Evolutionary conservation across 345 rosid genomes (phyloP).

Genomic region (Populus euphratica): DNA sequence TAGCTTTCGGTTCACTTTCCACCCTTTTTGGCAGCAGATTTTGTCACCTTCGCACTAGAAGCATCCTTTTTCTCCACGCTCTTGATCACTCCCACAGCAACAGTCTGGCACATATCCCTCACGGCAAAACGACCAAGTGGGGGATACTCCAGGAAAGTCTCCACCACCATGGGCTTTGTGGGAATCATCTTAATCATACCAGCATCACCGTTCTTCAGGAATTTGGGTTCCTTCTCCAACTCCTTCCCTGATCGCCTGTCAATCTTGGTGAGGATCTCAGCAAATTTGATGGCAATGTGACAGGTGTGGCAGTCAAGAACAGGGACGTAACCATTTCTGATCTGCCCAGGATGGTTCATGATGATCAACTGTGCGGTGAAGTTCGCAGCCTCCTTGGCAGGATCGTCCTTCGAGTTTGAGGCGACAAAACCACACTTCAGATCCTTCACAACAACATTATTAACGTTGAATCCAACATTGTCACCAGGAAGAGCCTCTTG

Average conservation of each 20-base stretch:
- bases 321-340: slow-evolving; percentile 79
- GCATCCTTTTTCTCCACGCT: slow-evolving; percentile 84
- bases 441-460: slow-evolving; percentile 85
- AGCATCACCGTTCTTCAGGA: slow-evolving; percentile 79
- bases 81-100: slow-evolving; percentile 81
- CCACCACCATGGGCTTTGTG: slow-evolving; percentile 88
- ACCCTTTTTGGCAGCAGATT: slow-evolving; percentile 80
- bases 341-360: slow-evolving; percentile 91
- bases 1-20: slow-evolving; percentile 46
- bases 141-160: slow-evolving; percentile 70
- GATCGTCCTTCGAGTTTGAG: slow-evolving; percentile 87
- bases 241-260: slow-evolving; percentile 76
- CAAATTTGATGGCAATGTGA: slow-evolving; percentile 75
- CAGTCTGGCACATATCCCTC: slow-evolving; percentile 89
- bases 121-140: slow-evolving; percentile 87
- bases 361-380: slow-evolving; percentile 80
- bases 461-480: slow-evolving; percentile 75
- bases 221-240: slow-evolving; percentile 80
- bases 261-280: slow-evolving; percentile 64
- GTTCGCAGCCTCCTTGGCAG: slow-evolving; percentile 67
- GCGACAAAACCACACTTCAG: slow-evolving; percentile 73
- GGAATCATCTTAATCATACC: slow-evolving; percentile 86
- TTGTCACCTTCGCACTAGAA: slow-evolving; percentile 71
- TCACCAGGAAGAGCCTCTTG: slow-evolving; percentile 72
- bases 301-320: slow-evolving; percentile 82